Conservation (phyloP, 2,329 filamentous ascomycete genomes). For the Truncatella angustata region DNA sequence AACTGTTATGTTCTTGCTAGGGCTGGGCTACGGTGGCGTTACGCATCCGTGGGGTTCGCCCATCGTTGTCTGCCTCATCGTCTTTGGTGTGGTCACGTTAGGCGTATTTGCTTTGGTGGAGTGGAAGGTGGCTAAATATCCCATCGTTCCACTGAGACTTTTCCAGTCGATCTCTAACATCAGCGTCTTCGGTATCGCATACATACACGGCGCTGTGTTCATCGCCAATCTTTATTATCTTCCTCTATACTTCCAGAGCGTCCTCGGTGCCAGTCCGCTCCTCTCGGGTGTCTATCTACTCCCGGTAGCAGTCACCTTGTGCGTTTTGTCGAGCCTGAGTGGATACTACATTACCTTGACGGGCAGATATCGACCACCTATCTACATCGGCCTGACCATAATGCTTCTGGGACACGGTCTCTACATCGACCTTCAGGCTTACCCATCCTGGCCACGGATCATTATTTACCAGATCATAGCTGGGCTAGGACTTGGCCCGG, state of each 20-base stretch:
- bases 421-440: constrained; percentile 26
- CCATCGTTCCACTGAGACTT: constrained; percentile 30
- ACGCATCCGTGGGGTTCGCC: constrained; percentile 33
- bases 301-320: constrained; percentile 31
- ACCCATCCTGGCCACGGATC: constrained; percentile 14
- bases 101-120: constrained; percentile 31
- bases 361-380: constrained; percentile 30
- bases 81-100: constrained; percentile 36
- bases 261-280: constrained; percentile 32
- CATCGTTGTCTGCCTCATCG: constrained; percentile 32
- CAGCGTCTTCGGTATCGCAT: constrained; percentile 30
- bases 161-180: constrained; percentile 29
- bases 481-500: constrained; percentile 35
- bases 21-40: constrained; percentile 39
- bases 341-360: constrained; percentile 28
- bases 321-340: constrained; percentile 25
- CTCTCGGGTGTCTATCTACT: constrained; percentile 32
- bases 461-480: constrained; percentile 39
- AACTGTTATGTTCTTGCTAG: constrained; percentile 35
- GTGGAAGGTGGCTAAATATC: constrained; percentile 32
- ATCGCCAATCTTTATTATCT: constrained; percentile 39
- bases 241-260: constrained; percentile 39
- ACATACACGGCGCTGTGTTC: constrained; percentile 32
- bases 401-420: constrained; percentile 31
- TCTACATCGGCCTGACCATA: constrained; percentile 36